Evolutionary conservation across 257 asterid species (phyloP), one percentile per base, ranked within the genome.

Genomic region (Oldenlandia corymbosa): DNA sequence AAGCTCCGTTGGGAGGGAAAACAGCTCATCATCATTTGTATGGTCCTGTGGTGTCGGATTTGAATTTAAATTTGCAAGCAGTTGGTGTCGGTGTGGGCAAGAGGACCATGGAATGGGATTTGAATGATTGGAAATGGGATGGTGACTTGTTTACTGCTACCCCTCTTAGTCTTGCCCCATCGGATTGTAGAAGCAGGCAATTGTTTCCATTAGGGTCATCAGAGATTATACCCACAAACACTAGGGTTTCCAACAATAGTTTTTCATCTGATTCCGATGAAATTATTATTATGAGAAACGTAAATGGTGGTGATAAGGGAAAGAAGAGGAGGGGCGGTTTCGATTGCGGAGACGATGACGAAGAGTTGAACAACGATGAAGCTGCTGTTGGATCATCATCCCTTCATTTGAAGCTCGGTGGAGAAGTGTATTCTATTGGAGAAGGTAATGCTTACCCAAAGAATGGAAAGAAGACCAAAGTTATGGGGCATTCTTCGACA

Each of bases 121-220:
- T 80, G 79, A 93, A 78, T 75, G 91, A 84, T 10, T 93, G 97
- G 96, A 81, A 67, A 63, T 93, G 99, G 99, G 99, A 93, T 68
- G 95, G 99, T 13, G 97, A 90, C 80, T 34, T 78, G 54, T 87
- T 81, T 28, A 58, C 67, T 43, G 99, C 91, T 58, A 41, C 88
- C 45, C 94, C 86, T 16, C 60, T 81, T 37, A 80, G 74, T 73
- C 46, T 82, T 18, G 68, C 52, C 20, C 81, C 94, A 7, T 68
- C 83, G 12, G 95, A 86, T 81, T 82, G 88, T 72, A 74, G 71
- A 64, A 85, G 84, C 58, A 73, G 79, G 83, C 90, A 83, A 79
- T 71, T 83, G 31, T 73, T 81, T 47, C 84, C 85, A 12, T 45
- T 57, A 51, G 85, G 82, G n/a, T n/a, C n/a, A 59, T 77, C 88